Percentiles rank a stretch among this genome's conserved stretches.
Conservation (phyloP, 768 basidiomycete genomes). For the Leccinum barrowsii region DNA sequence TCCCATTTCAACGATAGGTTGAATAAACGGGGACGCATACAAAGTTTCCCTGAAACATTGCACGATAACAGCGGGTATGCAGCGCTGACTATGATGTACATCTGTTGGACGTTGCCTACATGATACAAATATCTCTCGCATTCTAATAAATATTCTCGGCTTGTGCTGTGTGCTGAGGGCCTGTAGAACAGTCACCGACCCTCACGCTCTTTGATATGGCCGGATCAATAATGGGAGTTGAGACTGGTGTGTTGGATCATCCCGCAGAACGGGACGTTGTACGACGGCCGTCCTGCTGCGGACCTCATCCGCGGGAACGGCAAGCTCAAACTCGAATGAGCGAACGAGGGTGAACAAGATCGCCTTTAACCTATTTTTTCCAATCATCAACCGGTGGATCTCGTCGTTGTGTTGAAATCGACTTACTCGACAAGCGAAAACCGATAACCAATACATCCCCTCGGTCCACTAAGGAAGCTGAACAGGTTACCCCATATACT, state of each 20-base stretch:
- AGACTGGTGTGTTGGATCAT: slow-evolving; percentile 36
- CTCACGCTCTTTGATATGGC: background rate
- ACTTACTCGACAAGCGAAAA: slow-evolving; percentile 60
- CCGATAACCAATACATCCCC: slow-evolving; percentile 64
- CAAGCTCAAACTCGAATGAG: slow-evolving; percentile 50
- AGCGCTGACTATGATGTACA: too few species aligned
- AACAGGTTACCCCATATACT: slow-evolving; percentile 59
- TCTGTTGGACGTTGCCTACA: too few species aligned
- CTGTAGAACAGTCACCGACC: background rate
- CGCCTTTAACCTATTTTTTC: background rate
- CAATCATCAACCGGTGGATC: background rate
- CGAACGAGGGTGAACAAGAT: slow-evolving; percentile 35
- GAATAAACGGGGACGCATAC: too few species aligned
- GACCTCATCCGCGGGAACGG: slow-evolving; percentile 47
- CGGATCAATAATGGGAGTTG: slow-evolving; percentile 41
- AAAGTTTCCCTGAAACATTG: too few species aligned
- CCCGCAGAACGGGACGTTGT: slow-evolving; percentile 42
- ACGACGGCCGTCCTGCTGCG: slow-evolving; percentile 33
- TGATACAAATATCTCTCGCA: background rate
- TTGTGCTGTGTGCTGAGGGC: background rate
- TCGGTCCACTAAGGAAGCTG: slow-evolving; percentile 62
- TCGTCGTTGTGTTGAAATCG: background rate
- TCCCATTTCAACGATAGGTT: too few species aligned
- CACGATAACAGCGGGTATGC: too few species aligned
- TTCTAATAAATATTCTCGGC: fast-evolving